Evolutionary conservation across 352 stramenopile genomes (phyloP).

Genomic region (Elongisporangium prolatum): DNA sequence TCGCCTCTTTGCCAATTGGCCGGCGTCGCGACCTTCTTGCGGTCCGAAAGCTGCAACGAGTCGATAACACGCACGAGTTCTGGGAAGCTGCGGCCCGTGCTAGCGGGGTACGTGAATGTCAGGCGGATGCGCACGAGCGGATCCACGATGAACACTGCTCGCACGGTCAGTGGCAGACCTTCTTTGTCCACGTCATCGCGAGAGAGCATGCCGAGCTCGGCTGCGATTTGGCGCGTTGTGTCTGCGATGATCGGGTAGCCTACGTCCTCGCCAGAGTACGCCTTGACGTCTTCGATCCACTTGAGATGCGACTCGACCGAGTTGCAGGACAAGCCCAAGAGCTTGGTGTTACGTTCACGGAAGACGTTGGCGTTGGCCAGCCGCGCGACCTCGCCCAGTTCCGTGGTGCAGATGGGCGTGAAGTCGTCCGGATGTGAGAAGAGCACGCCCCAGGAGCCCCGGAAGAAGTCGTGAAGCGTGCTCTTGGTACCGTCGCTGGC

Average conservation of each 20-base stretch:
- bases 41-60: slow-evolving; percentile 77
- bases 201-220: slow-evolving; percentile 86
- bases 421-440: slow-evolving; percentile 91
- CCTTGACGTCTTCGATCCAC: slow-evolving; percentile 86
- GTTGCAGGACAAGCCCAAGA: slow-evolving; percentile 81
- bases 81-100: slow-evolving; percentile 90
- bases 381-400: slow-evolving; percentile 86
- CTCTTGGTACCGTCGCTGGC: slow-evolving; percentile 47
- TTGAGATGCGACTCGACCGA: slow-evolving; percentile 57
- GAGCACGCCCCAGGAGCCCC: slow-evolving; percentile 56
- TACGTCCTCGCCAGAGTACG: slow-evolving; percentile 59
- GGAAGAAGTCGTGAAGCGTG: slow-evolving; percentile 62
- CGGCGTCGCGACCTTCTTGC: slow-evolving; percentile 46
- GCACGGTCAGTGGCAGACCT: slow-evolving; percentile 86
- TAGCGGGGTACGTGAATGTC: slow-evolving; percentile 90
- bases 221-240: slow-evolving; percentile 64
- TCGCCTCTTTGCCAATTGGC: slow-evolving; percentile 74
- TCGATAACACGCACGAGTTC: slow-evolving; percentile 91
- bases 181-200: slow-evolving; percentile 67
- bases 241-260: slow-evolving; percentile 92
- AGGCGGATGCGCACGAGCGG: slow-evolving; percentile 88
- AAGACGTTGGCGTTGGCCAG: slow-evolving; percentile 81
- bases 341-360: slow-evolving; percentile 66
- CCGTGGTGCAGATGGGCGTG: slow-evolving; percentile 92
- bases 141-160: slow-evolving; percentile 90